Base-by-base conservation (phyloP, 2,329 filamentous ascomycete species). In the Alternaria gaisen region DNA sequence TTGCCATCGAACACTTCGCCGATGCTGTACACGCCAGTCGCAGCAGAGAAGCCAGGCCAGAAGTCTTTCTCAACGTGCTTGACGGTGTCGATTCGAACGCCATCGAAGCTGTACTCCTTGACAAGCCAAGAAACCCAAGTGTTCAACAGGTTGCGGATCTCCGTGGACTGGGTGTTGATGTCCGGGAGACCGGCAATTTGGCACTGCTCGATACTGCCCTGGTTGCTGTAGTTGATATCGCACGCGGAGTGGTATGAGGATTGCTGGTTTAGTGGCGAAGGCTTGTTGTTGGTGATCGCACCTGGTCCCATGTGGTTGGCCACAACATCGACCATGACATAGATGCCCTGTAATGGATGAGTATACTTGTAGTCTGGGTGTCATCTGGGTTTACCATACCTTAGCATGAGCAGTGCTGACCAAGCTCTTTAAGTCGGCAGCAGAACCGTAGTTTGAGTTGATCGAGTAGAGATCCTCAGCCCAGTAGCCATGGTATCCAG, bases 31-130 rank as follows among this genome's bases (percentile, higher is more conserved):
- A 89, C 84, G 5, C 86, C 87, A 1, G 86, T 82, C 2, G 83
- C 84, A 7, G 79, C 67, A 22, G 82, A 77, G 66, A 89, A 90
- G 0, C 70, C 75, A 0, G 85, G 77, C 80, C 87, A 88, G 74
- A 88, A 90, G 11, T 80, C 80, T 61, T 84, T 83, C 63, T 87
- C 82, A 14, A 89, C 85, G 72, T 89, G 86, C 75, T 87, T 88
- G 63, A 86, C 86, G 0, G 85, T 88, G 64, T 89, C 87, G 66
- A 89, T 84, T 34, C 87, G 85, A 11, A 88, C 78, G 3, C 87
- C 86, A 70, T 88, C 87, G 48, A 78, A 76, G 5, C 48, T 48
- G 63, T 74, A 76, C 43, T 77, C 70, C 14, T 61, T 68, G 4
- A 74, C 67, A 11, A 76, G 73, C 69, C 68, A 75, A 6, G 61